phyloP scores from a whole-genome alignment of 371 early-diverging fungal species.

The Ordospora pajunii region DNA sequence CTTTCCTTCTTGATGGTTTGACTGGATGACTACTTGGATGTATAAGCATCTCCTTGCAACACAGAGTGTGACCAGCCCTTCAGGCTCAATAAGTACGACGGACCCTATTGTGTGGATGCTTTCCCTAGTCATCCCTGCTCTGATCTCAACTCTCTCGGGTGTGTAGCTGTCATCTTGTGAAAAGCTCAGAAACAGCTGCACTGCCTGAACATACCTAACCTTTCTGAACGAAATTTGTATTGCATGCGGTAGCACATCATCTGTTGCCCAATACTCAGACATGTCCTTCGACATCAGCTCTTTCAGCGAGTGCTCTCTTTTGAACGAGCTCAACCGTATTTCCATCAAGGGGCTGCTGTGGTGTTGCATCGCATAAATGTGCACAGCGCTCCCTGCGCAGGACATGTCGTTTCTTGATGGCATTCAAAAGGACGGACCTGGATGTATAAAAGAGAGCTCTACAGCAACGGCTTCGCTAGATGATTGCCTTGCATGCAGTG shows the following conservation, averaged over 20 bases:
- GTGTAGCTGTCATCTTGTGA: conserved; percentile 81
- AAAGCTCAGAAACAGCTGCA: conserved; percentile 69
- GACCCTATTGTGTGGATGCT: conserved; percentile 63
- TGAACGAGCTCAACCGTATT: conserved; percentile 56
- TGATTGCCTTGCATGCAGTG: conserved; percentile 57
- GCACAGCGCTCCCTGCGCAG: no score
- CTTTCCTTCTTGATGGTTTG: conserved; percentile 76
- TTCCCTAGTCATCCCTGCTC: conserved; percentile 67
- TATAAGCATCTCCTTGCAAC: conserved; percentile 63
- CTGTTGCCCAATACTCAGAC: conserved; percentile 60
- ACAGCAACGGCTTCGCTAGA: conserved; percentile 21
- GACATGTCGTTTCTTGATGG: background rate
- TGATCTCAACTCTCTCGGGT: conserved; percentile 67
- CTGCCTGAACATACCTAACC: conserved; percentile 59
- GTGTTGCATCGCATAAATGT: no score
- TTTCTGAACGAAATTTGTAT: conserved; percentile 56
- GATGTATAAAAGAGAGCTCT: background rate
- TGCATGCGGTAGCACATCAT: conserved; percentile 59
- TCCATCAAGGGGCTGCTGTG: conserved; percentile 51
- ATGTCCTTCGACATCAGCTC: conserved; percentile 51
- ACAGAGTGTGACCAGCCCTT: conserved; percentile 67
- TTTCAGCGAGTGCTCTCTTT: conserved; percentile 59
- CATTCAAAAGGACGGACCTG: background rate
- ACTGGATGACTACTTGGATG: conserved; percentile 69
- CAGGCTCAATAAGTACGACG: conserved; percentile 65